Conservation (phyloP, 495 filamentous ascomycete genomes). For the Polyplosphaeria fusca region DNA sequence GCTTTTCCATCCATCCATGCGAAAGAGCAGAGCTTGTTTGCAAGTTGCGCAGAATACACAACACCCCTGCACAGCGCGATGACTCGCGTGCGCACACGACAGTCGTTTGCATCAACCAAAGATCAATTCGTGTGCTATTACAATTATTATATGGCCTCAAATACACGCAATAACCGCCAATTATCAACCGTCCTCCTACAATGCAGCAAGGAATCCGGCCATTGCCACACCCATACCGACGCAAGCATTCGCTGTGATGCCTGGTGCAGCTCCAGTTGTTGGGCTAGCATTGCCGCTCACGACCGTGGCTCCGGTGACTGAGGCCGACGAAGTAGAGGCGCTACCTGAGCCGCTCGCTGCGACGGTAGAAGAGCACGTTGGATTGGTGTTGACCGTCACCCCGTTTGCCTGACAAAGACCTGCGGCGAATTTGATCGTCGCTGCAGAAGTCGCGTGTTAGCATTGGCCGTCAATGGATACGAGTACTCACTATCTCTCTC, state of each 20-base stretch:
- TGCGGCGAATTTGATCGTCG: slow-evolving; percentile 50
- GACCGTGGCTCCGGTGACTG: slow-evolving; percentile 26
- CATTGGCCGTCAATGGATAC: background rate
- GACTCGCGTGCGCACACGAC: background rate
- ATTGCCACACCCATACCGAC: slow-evolving; percentile 27
- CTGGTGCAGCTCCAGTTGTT: slow-evolving; percentile 18
- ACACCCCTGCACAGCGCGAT: background rate
- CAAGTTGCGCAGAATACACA: no score
- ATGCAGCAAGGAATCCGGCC: slow-evolving; percentile 32
- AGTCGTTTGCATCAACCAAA: background rate
- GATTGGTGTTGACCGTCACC: slow-evolving; percentile 35
- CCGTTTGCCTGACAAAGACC: slow-evolving; percentile 47
- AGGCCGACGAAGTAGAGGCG: slow-evolving; percentile 21
- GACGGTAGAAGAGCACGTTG: slow-evolving; percentile 32
- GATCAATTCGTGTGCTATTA: background rate
- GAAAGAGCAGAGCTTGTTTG: no score
- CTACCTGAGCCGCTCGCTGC: slow-evolving; percentile 10
- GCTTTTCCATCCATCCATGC: no score
- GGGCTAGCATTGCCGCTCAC: slow-evolving; percentile 8
- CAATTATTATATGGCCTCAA: no score
- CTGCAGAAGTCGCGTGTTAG: slow-evolving; percentile 34
- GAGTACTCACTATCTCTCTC: slow-evolving; percentile 55
- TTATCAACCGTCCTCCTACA: slow-evolving; percentile 13
- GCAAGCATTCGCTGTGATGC: slow-evolving; percentile 12
- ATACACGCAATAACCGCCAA: no score